Evolutionary conservation across 345 rosid species (phyloP), one percentile per base, ranked within the genome.

Genomic region (Brassica juncea): DNA sequence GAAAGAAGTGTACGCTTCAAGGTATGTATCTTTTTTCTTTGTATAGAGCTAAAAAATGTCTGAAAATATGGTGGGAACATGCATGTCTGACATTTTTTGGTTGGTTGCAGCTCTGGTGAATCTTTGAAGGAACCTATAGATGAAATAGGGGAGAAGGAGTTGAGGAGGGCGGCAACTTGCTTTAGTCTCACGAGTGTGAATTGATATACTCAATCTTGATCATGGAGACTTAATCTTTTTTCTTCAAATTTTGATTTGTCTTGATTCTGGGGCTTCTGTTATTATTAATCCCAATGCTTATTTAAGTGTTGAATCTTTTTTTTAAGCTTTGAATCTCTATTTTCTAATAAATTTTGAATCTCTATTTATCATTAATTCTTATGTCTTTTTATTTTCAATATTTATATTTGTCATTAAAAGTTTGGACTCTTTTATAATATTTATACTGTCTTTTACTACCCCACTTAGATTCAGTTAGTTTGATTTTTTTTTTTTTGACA

Each of bases 101-200:
- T 54, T 15, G 60, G 60, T 54, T 54, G 60, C 60, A 54, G 60
- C 60, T 54, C 60, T 16, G 60, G 60, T 54, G 60, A 54, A 54
- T 54, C 60, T 15, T 35, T 89, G 81, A 87, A 88, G 75, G 92
- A 87, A 61, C 82, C 84, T 0, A 84, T 85, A 31, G 42, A 87
- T 77, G 85, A 81, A 64, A 87, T 82, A 25, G 92, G 85, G 14
- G 91, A 88, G 60, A 88, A 89, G 4, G 97, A 92, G 75, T 63
- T 88, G 86, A 94, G 90, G 87, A 92, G 80, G 74, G 98, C 97
- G 3, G 94, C 97, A 27, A 91, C 93, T 14, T 85, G 95, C 84
- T 91, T 94, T 77, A 91, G 87, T 75, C 94, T 94, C 31, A 92
- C 91, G 15, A 89, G 94, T 85, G 86, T 92, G 80, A 88, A 86